Evolutionary conservation across 768 basidiomycete genomes (phyloP), one percentile per base, ranked within the genome.

Genomic region (Tricholoma hemisulphureum): DNA sequence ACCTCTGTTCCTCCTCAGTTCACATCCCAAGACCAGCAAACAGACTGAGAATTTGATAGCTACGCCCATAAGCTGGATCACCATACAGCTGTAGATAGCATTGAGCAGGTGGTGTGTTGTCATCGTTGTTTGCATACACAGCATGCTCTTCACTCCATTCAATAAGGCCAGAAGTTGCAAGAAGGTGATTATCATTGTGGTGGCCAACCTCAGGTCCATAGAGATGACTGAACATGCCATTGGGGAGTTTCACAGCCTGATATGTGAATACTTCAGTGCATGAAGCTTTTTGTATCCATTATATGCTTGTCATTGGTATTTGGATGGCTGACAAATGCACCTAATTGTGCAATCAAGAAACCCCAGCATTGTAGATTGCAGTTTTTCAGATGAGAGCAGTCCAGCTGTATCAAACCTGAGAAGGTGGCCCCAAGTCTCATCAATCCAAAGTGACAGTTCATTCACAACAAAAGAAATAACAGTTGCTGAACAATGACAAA

Each of bases 191-290:
- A 43, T 59, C 53, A 50, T 59, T 59, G n/a, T 20, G 53, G 11
- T 53, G n/a, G n/a, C n/a, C 53, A 13, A 28, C 34, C 16, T 23
- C 21, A 9, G 58, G 53, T 0, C 46, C 35, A 49, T 21, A 53
- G 20, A 55, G 23, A n/a, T 59, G 58, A 0, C 48, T 46, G 8
- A 55, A 20, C 4, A 59, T 16, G 4, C 58, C 35, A 51, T 59
- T 58, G 21, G 58, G 26, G 4, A 59, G 46, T 34, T 35, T 59
- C n/a, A 59, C 16, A 6, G 53, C 53, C 11, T 59, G 58, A 20
- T 26, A 55, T 35, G 7, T n/a, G n/a, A n/a, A 20, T 26, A n/a
- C 5, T 53, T 58, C 11, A 58, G 29, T 6, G 35, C 35, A 29
- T 51, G 56, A 29, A 23, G 26, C 13, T 51, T 52, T 52, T 57